Percentiles rank a stretch among this genome's conserved stretches.
These are phyloP conservation scores for Ceratobasidium sp. DNA, from an alignment of 1,284 basidiomycete species.

Conservation along the genomic window DNA sequence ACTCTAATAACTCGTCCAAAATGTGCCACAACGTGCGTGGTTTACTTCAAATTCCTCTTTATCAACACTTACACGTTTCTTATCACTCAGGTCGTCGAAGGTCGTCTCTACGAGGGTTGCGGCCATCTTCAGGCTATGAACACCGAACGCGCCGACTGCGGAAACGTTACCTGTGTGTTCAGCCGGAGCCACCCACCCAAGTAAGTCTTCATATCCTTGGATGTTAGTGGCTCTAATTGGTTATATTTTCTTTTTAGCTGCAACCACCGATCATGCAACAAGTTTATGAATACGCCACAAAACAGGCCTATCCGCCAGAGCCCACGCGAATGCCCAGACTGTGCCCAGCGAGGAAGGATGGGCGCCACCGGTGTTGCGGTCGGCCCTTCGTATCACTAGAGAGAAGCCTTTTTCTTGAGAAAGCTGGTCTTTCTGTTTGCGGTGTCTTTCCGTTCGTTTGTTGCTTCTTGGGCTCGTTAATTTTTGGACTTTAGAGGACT, in stretches of 20 bases:
- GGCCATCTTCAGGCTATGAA: slow-evolving; percentile 80
- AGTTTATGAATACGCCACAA: slow-evolving; percentile 30
- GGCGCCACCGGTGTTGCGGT: slow-evolving; percentile 29
- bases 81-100: slow-evolving; percentile 71
- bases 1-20: slow-evolving; percentile 47
- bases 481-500: slow-evolving; percentile 28
- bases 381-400: slow-evolving; percentile 20
- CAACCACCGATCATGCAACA: slow-evolving; percentile 12
- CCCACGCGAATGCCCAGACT: slow-evolving; percentile 36
- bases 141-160: slow-evolving; percentile 74
- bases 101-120: slow-evolving; percentile 75
- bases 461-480: neutral
- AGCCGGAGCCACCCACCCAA: slow-evolving; percentile 64
- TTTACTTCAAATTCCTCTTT: slow-evolving; percentile 44
- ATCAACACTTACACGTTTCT: slow-evolving; percentile 41
- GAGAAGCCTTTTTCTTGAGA: neutral
- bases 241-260: neutral
- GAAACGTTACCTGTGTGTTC: slow-evolving; percentile 71
- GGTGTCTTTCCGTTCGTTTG: neutral
- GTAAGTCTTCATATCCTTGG: neutral
- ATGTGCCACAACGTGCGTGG: slow-evolving; percentile 82
- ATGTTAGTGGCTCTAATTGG: neutral
- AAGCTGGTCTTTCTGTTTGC: slow-evolving; percentile 39
- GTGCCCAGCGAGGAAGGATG: slow-evolving; percentile 24
- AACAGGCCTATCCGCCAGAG: slow-evolving; percentile 38